A percentile compares a stretch with the other conserved stretches of the same genome.
Conservation (phyloP, 2,329 filamentous ascomycete species). For the Cercospora sesami region DNA sequence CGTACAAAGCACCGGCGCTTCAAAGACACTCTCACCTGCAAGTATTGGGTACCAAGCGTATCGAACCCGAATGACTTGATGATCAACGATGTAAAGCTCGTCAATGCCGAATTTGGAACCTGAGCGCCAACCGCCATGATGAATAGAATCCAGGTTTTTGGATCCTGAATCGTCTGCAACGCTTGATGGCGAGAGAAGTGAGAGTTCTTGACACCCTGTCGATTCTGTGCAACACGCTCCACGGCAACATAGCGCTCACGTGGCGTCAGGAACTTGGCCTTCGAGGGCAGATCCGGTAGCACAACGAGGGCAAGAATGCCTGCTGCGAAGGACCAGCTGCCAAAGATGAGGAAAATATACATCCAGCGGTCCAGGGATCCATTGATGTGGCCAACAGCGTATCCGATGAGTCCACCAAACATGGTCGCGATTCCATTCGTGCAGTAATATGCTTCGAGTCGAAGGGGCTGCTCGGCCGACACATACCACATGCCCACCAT, state of each 20-base stretch:
- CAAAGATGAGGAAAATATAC: slow-evolving; percentile 61
- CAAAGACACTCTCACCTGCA: slow-evolving; percentile 42
- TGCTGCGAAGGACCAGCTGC: slow-evolving; percentile 41
- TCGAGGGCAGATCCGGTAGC: slow-evolving; percentile 24
- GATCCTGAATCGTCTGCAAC: slow-evolving; percentile 52
- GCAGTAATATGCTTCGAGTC: slow-evolving; percentile 58
- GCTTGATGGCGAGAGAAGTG: slow-evolving; percentile 46
- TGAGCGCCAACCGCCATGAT: slow-evolving; percentile 56
- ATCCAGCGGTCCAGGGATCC: slow-evolving; percentile 55
- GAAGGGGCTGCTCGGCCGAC: slow-evolving; percentile 50
- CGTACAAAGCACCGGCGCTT: neutral
- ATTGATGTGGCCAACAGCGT: slow-evolving; percentile 61
- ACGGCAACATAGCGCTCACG: slow-evolving; percentile 43
- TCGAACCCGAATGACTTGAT: slow-evolving; percentile 51
- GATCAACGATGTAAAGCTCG: slow-evolving; percentile 54
- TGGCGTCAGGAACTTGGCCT: slow-evolving; percentile 23
- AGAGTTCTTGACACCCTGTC: slow-evolving; percentile 57
- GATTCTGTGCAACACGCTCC: slow-evolving; percentile 54
- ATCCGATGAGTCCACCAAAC: slow-evolving; percentile 61
- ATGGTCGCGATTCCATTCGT: slow-evolving; percentile 62
- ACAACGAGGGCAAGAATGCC: slow-evolving; percentile 40
- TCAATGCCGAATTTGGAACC: slow-evolving; percentile 58
- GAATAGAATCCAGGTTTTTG: slow-evolving; percentile 62
- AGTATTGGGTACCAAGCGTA: slow-evolving; percentile 56
- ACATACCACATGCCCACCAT: slow-evolving; percentile 44